These are phyloP conservation scores for Exophiala sp. DNA, from an alignment of 2,329 filamentous ascomycete species.

Conservation along the genomic window DNA sequence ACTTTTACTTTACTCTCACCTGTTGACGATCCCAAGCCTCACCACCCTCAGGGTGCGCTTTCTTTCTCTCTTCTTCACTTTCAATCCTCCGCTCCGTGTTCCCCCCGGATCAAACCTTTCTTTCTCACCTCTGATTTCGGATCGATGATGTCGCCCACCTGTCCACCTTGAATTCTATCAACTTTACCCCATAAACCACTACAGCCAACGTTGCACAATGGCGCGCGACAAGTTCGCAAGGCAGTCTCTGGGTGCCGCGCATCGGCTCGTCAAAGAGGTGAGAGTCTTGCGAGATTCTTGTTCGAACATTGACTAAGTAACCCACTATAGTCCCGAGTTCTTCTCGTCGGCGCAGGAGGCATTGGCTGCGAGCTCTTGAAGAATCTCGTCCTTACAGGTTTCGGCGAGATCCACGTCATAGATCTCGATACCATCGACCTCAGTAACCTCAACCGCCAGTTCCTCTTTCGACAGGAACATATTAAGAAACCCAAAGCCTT, in stretches of 20 bases:
- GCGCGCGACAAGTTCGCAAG: constrained; percentile 48
- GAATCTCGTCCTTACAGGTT: constrained; percentile 88
- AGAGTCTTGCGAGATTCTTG: constrained; percentile 22
- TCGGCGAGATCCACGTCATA: constrained; percentile 88
- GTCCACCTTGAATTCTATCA: not conserved
- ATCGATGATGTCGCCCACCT: not conserved
- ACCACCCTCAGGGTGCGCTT: not conserved
- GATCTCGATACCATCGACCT: constrained; percentile 98
- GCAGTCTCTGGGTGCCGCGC: constrained; percentile 66
- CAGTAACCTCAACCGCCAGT: constrained; percentile 95
- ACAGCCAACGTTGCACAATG: constrained; percentile 28
- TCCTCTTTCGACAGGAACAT: constrained; percentile 92
- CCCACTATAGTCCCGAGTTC: constrained; percentile 66
- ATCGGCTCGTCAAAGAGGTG: constrained; percentile 68
- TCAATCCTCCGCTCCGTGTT: constrained; percentile 10
- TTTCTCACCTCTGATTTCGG: not conserved
- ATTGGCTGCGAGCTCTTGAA: constrained; percentile 98
- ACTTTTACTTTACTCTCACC: constrained; percentile 7
- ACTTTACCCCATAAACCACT: not conserved
- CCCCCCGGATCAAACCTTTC: not conserved
- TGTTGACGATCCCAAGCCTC: constrained; percentile 1
- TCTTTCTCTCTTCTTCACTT: constrained; percentile 1
- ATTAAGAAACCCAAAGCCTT: constrained; percentile 96
- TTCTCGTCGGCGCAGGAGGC: constrained; percentile 94
- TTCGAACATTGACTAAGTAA: constrained; percentile 4